phyloP scores from a whole-genome alignment of 257 asterid genomes.

The Rhazya stricta region DNA sequence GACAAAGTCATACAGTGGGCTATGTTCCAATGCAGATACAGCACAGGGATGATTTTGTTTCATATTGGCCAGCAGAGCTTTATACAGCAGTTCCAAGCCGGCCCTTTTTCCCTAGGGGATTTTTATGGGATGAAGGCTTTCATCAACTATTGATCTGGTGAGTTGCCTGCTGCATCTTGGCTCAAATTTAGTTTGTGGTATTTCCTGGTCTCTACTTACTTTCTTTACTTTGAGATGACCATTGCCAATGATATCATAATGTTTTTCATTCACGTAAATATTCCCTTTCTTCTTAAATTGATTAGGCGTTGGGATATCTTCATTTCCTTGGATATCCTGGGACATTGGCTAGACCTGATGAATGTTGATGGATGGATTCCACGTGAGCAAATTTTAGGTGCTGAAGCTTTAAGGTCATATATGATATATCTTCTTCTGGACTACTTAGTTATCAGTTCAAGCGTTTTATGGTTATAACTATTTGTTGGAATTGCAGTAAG shows the following conservation, averaged over 20 bases:
- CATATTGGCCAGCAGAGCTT: slow-evolving; percentile 98
- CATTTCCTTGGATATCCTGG: slow-evolving; percentile 81
- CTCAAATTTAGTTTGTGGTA: background rate
- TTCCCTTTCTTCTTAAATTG: slow-evolving; percentile 19
- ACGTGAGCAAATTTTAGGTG: slow-evolving; percentile 96
- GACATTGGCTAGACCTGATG: slow-evolving; percentile 98
- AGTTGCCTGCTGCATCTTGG: slow-evolving; percentile 25
- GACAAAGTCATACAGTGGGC: slow-evolving; percentile 36
- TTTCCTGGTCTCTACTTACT: background rate
- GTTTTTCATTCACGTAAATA: background rate
- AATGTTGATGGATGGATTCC: slow-evolving; percentile 99
- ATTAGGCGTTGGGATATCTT: slow-evolving; percentile 94
- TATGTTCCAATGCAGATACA: slow-evolving; percentile 56
- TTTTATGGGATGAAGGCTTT: slow-evolving; percentile 99
- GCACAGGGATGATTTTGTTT: slow-evolving; percentile 44
- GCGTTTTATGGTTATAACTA: slow-evolving; percentile 10
- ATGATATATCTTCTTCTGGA: slow-evolving; percentile 17
- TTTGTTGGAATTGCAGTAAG: slow-evolving; percentile 58
- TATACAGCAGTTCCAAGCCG: slow-evolving; percentile 99
- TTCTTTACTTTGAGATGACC: background rate
- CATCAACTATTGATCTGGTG: slow-evolving; percentile 92
- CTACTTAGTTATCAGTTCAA: slow-evolving; percentile 6
- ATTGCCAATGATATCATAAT: background rate
- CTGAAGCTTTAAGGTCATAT: slow-evolving; percentile 83
- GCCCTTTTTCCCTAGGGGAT: slow-evolving; percentile 96